Evolutionary conservation across 2,329 filamentous ascomycete genomes (phyloP), one percentile per base, ranked within the genome.

Genomic region (Cladosporium sp.): DNA sequence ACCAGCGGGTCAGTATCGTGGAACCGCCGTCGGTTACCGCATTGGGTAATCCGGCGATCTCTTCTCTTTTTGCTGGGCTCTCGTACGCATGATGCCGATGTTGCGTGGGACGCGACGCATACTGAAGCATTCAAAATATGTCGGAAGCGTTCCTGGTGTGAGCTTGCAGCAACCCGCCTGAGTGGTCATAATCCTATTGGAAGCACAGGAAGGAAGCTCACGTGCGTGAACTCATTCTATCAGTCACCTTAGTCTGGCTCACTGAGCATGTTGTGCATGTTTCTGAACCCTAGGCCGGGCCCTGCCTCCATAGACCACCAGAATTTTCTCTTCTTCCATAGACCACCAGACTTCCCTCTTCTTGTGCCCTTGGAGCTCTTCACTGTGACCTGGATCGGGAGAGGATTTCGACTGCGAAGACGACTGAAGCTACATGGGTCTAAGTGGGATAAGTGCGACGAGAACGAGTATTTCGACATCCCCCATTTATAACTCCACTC

Each of bases 41-140:
- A 63, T 63, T 26, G 23, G 61, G 61, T 33, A 63, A 63, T 6
- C 56, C 56, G 56, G 18, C 18, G 33, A 12, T 18, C 56, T 46
- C 18, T 46, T 55, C 16, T 33, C 28, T 33, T 21, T 31, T 55
- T 18, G 14, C 28, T 26, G 40, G 11, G 31, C n/a, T 21, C 29
- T 33, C 29, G 14, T 55, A 29, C 52, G 33, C n/a, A 55, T n/a
- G 52, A 33, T 55, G 52, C 52, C 52, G 28, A 12, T 33, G 52
- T 31, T 55, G 50, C 23, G 50, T 53, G 50, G 50, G 16, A 18
- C 52, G 18, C 18, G 52, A 55, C 28, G 31, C 28, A 33, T 46
- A 8, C 40, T 46, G 40, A 46, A 21, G n/a, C 40, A 46, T 46
- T 12, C 6, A 16, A 46, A 21, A 21, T 8, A 4, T 23, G 8